These are phyloP conservation scores for Massarina eburnea DNA, from an alignment of 2,329 filamentous ascomycete genomes.

Conservation along the genomic window DNA sequence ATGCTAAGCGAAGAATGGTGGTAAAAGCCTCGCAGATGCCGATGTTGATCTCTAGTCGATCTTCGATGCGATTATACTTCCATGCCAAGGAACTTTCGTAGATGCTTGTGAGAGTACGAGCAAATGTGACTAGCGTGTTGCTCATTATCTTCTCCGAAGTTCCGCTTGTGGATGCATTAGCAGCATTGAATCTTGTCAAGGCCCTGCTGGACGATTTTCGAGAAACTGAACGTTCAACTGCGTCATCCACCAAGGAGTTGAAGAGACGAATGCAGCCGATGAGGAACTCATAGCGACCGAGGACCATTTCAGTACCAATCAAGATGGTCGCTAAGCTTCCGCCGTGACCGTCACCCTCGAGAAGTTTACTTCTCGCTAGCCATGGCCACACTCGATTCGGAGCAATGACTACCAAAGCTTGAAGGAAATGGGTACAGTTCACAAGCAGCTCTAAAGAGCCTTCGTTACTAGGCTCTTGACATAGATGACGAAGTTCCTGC, in stretches of 20 bases:
- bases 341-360: conserved; percentile 74
- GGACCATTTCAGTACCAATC: conserved; percentile 77
- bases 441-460: conserved; percentile 68
- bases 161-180: conserved; percentile 61
- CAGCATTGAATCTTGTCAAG: conserved; percentile 50
- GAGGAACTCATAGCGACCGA: conserved; percentile 76
- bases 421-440: conserved; percentile 78
- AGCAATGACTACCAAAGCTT: conserved; percentile 68
- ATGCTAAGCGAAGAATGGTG: conserved; percentile 70
- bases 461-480: conserved; percentile 59
- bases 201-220: conserved; percentile 61
- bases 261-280: conserved; percentile 74
- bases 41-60: conserved; percentile 69
- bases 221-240: conserved; percentile 68
- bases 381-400: conserved; percentile 90
- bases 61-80: conserved; percentile 71
- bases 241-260: conserved; percentile 72
- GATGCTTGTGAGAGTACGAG: conserved; percentile 75
- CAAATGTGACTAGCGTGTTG: conserved; percentile 70
- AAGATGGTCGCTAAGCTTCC: conserved; percentile 78
- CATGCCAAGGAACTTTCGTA: conserved; percentile 85
- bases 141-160: conserved; percentile 78
- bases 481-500: conserved; percentile 55
- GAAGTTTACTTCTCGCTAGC: conserved; percentile 75
- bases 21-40: conserved; percentile 70